These are phyloP conservation scores for Paxillus involutus DNA, from an alignment of 768 basidiomycete genomes.

Conservation along the genomic window DNA sequence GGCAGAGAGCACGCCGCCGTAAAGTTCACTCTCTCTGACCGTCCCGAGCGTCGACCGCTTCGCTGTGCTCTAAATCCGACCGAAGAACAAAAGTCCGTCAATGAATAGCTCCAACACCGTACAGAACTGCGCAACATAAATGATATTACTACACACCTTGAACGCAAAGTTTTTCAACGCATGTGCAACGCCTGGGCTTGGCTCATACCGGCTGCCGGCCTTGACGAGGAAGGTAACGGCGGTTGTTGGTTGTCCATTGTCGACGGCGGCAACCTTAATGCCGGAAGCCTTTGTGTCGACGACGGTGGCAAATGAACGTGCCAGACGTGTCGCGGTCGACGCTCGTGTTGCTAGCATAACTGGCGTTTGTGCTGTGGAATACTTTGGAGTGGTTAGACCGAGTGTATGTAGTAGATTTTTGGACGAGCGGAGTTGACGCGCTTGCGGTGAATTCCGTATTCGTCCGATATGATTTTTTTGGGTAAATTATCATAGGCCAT, in stretches of 20 bases:
- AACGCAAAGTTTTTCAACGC: constrained; percentile 97
- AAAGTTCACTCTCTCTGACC: constrained; percentile 89
- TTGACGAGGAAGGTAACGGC: constrained; percentile 90
- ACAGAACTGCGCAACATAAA: neutral
- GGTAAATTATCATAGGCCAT: no score
- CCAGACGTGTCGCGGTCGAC: constrained; percentile 57
- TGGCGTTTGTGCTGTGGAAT: constrained; percentile 24
- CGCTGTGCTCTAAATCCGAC: constrained; percentile 69
- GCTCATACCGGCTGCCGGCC: constrained; percentile 88
- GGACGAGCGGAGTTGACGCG: constrained; percentile 27
- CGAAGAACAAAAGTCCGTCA: neutral
- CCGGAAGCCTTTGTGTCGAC: constrained; percentile 64
- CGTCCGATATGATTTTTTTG: constrained; percentile 13
- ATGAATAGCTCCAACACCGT: neutral
- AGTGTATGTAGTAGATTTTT: constrained; percentile 11
- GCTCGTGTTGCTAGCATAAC: constrained; percentile 64
- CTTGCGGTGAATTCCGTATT: constrained; percentile 24
- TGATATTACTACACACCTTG: constrained; percentile 64
- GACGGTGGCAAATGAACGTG: constrained; percentile 80
- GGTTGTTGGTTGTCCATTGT: constrained; percentile 80
- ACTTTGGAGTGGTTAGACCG: constrained; percentile 1
- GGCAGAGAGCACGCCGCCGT: constrained; percentile 88
- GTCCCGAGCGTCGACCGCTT: constrained; percentile 88
- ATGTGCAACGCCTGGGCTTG: constrained; percentile 88
- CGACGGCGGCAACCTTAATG: constrained; percentile 83